phyloP scores from a whole-genome alignment of 164 flowering plant genomes.

The Chimonanthus salicifolius region DNA sequence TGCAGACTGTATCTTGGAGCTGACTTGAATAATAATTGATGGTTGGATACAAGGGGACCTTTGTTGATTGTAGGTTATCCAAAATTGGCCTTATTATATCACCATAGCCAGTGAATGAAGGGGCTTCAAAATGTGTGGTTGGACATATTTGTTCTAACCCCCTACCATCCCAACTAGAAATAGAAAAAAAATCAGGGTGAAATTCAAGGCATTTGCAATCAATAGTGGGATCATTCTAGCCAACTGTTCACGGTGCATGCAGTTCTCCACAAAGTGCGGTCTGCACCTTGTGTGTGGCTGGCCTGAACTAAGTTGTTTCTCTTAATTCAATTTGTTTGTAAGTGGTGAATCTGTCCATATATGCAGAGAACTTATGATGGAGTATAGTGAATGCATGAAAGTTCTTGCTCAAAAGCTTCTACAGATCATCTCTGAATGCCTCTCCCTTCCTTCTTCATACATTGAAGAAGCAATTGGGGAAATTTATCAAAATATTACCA shows the following conservation, averaged over 20 bases:
- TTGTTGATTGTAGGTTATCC: too few species aligned
- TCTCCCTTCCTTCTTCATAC: slow-evolving; percentile 47
- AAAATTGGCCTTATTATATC: too few species aligned
- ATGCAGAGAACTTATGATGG: slow-evolving; percentile 39
- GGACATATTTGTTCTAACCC: too few species aligned
- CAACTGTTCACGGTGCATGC: background rate
- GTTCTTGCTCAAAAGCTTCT: slow-evolving; percentile 55
- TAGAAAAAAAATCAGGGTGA: background rate
- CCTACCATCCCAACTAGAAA: too few species aligned
- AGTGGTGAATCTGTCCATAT: background rate
- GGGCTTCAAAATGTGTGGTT: too few species aligned
- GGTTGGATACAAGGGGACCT: too few species aligned
- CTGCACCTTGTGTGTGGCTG: background rate
- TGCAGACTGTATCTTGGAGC: too few species aligned
- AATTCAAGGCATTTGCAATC: background rate
- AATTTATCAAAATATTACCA: slow-evolving; percentile 76
- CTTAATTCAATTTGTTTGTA: background rate
- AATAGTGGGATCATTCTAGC: background rate
- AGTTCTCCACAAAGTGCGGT: too few species aligned
- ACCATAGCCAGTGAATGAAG: too few species aligned
- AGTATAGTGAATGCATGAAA: slow-evolving; percentile 62
- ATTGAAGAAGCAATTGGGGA: slow-evolving; percentile 73
- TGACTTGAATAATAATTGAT: too few species aligned
- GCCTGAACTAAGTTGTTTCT: background rate
- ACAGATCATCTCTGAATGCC: slow-evolving; percentile 53